Evolutionary conservation across 352 stramenopile species (phyloP).

Genomic region (Globisporangium paroecandrum): DNA sequence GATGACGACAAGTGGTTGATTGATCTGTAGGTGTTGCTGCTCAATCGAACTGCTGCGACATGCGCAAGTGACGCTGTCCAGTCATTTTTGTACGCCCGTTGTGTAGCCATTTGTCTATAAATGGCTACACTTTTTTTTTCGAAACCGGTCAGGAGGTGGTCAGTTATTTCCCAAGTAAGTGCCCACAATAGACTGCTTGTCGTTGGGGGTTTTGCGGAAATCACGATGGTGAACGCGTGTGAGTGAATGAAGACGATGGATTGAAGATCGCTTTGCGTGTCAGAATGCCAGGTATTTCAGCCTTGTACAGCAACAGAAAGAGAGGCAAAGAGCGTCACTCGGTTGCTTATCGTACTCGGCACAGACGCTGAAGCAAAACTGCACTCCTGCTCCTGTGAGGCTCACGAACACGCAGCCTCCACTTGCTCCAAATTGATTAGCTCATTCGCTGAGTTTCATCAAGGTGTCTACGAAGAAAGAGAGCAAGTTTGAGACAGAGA

Average conservation of each 20-base stretch:
- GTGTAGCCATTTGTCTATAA: constrained; percentile 2
- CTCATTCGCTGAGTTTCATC: constrained; percentile 2
- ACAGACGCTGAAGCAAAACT: constrained; percentile 3
- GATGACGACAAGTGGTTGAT: not conserved
- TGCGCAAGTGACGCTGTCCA: not conserved
- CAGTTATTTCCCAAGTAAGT: not conserved
- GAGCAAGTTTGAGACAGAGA: not conserved
- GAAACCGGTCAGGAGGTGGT: not conserved
- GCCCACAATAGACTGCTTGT: not conserved
- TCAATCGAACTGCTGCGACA: not conserved
- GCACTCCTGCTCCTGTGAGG: not conserved
- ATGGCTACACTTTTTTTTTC: constrained; percentile 4
- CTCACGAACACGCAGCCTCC: not conserved
- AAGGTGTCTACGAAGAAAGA: not conserved
- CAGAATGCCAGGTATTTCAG: not conserved
- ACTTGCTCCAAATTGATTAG: not conserved
- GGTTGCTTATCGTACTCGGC: constrained; percentile 1
- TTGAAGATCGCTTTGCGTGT: constrained; percentile 7
- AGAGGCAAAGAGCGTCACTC: not conserved
- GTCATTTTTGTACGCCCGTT: not conserved
- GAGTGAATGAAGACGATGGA: not conserved
- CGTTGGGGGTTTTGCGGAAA: not conserved
- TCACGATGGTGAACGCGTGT: not conserved
- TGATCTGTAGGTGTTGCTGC: not conserved
- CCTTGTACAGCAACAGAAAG: not conserved